Conservation (phyloP, 345 rosid genomes). For the Iberis pinnata region DNA sequence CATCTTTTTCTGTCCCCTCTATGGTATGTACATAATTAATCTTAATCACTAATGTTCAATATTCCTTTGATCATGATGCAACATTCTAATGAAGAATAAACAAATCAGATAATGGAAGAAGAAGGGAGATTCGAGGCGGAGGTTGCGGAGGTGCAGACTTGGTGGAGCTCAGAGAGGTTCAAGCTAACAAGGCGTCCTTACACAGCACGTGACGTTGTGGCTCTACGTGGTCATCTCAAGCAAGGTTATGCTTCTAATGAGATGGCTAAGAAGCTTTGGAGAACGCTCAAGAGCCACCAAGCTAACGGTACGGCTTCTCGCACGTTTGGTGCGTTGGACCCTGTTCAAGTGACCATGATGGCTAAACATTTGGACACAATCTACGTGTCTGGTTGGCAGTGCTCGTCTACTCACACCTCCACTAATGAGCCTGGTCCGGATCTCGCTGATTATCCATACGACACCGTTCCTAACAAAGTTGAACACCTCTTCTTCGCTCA, state of each 20-base stretch:
- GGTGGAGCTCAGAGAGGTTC: constrained; percentile 99
- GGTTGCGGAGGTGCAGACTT: constrained; percentile 87
- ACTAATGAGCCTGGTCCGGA: constrained; percentile 96
- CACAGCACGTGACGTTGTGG: constrained; percentile 77
- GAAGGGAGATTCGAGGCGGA: constrained; percentile 86
- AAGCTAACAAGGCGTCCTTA: constrained; percentile 74
- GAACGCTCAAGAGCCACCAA: constrained; percentile 82
- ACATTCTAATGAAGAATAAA: constrained; percentile 1
- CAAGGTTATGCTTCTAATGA: constrained; percentile 83
- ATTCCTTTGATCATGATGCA: neutral
- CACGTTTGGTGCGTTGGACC: constrained; percentile 89
- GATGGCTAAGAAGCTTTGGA: constrained; percentile 85
- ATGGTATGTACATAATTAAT: constrained; percentile 46
- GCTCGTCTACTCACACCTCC: constrained; percentile 91
- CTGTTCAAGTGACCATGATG: constrained; percentile 97
- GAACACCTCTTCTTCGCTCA: constrained; percentile 92
- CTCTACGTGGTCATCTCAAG: constrained; percentile 71
- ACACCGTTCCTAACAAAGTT: constrained; percentile 93
- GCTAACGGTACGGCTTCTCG: constrained; percentile 86
- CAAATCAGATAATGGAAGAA: constrained; percentile 70
- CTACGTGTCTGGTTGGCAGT: constrained; percentile 97
- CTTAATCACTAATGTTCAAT: neutral
- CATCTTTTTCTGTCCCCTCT: constrained; percentile 86
- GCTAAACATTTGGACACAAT: constrained; percentile 82
- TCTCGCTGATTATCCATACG: constrained; percentile 94